These are phyloP conservation scores for Neofusicoccum kwambonambiense DNA, from an alignment of 2,329 filamentous ascomycete species.

Conservation along the genomic window DNA sequence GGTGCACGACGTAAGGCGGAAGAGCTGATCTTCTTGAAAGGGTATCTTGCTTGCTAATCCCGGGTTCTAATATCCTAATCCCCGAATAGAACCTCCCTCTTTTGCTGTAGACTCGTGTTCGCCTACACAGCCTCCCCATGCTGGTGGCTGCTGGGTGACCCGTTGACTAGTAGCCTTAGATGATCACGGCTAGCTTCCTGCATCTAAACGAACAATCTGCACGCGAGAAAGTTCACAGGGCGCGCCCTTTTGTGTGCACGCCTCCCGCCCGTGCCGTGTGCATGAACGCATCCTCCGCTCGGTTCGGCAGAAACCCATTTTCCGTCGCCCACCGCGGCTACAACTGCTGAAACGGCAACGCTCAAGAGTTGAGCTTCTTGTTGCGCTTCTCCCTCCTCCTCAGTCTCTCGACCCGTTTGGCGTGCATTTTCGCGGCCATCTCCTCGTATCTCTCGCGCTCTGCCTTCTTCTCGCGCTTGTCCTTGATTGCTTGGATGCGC, in stretches of 20 bases:
- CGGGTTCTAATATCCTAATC: neutral
- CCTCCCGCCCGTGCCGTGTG: neutral
- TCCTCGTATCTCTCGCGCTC: conserved; percentile 91
- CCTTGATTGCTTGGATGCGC: conserved; percentile 76
- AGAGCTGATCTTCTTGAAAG: neutral
- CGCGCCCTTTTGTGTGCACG: neutral
- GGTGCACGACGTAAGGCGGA: neutral
- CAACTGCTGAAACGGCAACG: neutral
- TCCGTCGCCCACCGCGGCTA: neutral
- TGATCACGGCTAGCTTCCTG: neutral
- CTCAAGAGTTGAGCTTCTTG: conserved; percentile 62
- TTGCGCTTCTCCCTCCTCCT: conserved; percentile 97
- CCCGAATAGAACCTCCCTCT: neutral
- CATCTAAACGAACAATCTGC: neutral
- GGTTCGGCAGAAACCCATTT: neutral
- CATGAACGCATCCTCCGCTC: neutral
- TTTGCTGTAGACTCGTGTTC: neutral
- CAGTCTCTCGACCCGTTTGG: conserved; percentile 86
- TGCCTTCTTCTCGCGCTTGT: conserved; percentile 83
- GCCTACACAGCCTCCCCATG: conserved; percentile 1
- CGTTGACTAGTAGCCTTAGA: neutral
- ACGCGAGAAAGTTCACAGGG: neutral
- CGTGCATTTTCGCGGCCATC: conserved; percentile 97
- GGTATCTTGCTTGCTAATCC: neutral
- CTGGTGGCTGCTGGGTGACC: neutral